A percentile compares a stretch with the other conserved stretches of the same genome.
phyloP scores from a whole-genome alignment of 2,329 filamentous ascomycete species.

The Periconia sp. region DNA sequence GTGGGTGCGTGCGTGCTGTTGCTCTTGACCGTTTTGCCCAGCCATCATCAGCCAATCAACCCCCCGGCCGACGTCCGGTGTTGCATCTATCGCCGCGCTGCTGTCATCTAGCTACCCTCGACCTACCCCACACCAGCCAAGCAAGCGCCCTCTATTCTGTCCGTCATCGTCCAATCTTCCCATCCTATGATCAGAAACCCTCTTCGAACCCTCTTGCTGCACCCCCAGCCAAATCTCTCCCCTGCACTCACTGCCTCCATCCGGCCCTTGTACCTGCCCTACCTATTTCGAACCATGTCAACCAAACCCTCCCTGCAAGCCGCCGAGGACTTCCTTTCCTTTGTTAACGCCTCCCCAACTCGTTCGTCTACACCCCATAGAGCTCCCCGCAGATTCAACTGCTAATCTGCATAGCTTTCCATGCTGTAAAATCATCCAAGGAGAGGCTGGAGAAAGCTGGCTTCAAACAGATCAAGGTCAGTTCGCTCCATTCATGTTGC shows the following conservation, averaged over 20 bases:
- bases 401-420: conserved; percentile 68
- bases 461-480: conserved; percentile 78
- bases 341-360: conserved; percentile 91
- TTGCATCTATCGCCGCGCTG: conserved; percentile 6
- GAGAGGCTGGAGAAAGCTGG: conserved; percentile 77
- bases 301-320: conserved; percentile 46
- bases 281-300: conserved; percentile 33
- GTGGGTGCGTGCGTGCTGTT: too few relatives aligned
- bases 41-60: conserved; percentile 7
- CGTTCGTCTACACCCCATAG: conserved; percentile 58
- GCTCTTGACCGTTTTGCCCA: background rate
- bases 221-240: conserved; percentile 8
- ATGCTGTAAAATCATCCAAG: conserved; percentile 81
- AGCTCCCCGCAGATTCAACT: background rate
- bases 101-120: conserved; percentile 8
- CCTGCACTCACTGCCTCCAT: conserved; percentile 1
- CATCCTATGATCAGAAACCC: conserved; percentile 16
- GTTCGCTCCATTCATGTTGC: conserved; percentile 7
- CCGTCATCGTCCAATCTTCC: background rate
- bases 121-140: conserved; percentile 9
- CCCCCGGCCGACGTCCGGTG: conserved; percentile 15
- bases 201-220: conserved; percentile 15
- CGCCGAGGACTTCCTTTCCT: conserved; percentile 84
- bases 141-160: conserved; percentile 4
- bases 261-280: conserved; percentile 18